Evolutionary conservation across 768 basidiomycete genomes (phyloP), one percentile per base, ranked within the genome.

Genomic region (Pleurotus pulmonarius): DNA sequence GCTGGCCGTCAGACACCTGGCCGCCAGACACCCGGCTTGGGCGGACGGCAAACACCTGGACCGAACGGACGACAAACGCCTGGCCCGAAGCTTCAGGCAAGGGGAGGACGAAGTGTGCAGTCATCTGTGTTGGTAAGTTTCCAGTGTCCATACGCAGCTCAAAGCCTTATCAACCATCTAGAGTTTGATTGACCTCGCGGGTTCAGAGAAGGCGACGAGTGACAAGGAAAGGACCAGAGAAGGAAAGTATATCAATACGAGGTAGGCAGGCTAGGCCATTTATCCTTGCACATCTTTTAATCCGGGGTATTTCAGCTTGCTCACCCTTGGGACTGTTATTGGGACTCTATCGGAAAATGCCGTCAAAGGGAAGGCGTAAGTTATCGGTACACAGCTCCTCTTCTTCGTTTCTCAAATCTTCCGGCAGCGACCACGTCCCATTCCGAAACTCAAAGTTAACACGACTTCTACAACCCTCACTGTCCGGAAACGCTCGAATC

Each of bases 391-490:
- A n/a, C n/a, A n/a, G n/a, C n/a, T n/a, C n/a, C n/a, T n/a, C n/a
- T n/a, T n/a, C n/a, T n/a, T n/a, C n/a, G n/a, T n/a, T n/a, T n/a
- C n/a, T n/a, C 20, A n/a, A 12, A 45, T 5, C 26, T 54, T 16
- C 20, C 12, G 9, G 26, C 49, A 87, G 87, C 54, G 92, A 94
- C 66, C 94, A 98, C 67, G 87, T 98, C 12, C 95, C 95, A 2
- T 98, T 88, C 73, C 86, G 96, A 16, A 97, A 98, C 67, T 94
- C 91, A 43, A 98, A 98, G 70, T 80, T 98, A 8, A 97, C 94
- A 13, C 86, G 94, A 20, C 84, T 98, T 70, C 82, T 98, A 5
- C 95, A 98, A 69, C 94, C 96, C 1, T 98, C 94, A 0, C 78
- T 99, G 1, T 90, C 94, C 0, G 96, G 96, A 1, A 93, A 98